Base-by-base conservation (phyloP, 2,329 filamentous ascomycete genomes). In the Aspergillus pseudotamarii region DNA sequence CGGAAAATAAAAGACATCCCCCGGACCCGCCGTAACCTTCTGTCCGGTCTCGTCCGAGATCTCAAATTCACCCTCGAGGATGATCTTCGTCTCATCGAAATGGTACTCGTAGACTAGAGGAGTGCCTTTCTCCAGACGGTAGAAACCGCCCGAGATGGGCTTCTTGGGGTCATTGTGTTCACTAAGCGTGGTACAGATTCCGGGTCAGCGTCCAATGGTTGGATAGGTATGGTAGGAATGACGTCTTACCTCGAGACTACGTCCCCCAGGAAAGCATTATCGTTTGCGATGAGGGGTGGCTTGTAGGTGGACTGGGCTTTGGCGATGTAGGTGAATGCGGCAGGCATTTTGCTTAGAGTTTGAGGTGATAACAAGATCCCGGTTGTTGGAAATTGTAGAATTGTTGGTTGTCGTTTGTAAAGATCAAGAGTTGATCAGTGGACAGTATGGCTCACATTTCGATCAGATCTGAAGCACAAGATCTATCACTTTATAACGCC, bases 1-100 rank as follows among this genome's bases (percentile, higher is more conserved):
- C 65, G 88, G 88, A 72, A 91, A 91, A 74, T 87, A 88, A 69
- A 91, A 89, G 55, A 90, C 86, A 74, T 91, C 89, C 0, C 89
- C 89, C 9, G 84, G 81, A 36, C 78, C 81, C 10, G 86, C 89
- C 58, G 83, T 82, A 28, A 88, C 86, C 67, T 83, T 78, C 68
- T 85, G 81, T 43, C 88, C 89, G 1, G 86, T 86, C 73, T 85
- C 85, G 67, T 91, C 89, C 34, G 80, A 81, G 70, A 91, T 89
- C 65, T 87, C 84, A 71, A 88, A 90, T 68, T 85, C 82, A 16
- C 89, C 89, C 69, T 91, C 88, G 11, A 91, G 77, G 66, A 91
- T 88, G 72, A 91, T 89, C 81, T 91, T 91, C 86, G 90, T 89
- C 80, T 91, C 89, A 71, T 91, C 85, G 76, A 91, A 91, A 46